Percentiles rank a stretch among this genome's conserved stretches.
Conservation (phyloP, 2,329 filamentous ascomycete species). For the Aspergillus clavatus region DNA sequence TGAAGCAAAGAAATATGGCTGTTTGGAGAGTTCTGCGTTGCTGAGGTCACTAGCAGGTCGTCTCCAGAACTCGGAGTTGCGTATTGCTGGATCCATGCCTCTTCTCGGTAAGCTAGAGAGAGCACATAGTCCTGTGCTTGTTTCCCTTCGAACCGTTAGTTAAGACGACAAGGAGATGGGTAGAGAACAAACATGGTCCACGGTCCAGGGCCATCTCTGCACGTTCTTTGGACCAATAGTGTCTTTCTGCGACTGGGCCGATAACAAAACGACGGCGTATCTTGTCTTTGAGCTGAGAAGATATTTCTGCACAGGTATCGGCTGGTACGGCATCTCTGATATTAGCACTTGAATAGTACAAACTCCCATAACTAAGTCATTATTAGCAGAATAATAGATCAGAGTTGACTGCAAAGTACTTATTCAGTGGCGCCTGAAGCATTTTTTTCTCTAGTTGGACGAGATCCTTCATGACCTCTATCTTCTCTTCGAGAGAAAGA, state of each 20-base stretch:
- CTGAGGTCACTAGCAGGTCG: constrained; percentile 20
- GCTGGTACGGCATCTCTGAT: constrained; percentile 27
- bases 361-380: constrained; percentile 31
- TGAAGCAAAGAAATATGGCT: constrained; percentile 31
- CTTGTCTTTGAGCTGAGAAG: constrained; percentile 26
- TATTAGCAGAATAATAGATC: too few species aligned
- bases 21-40: constrained; percentile 24
- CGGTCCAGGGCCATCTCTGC: constrained; percentile 32
- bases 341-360: constrained; percentile 35
- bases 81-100: constrained; percentile 31
- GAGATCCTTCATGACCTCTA: constrained; percentile 27
- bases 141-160: constrained; percentile 24
- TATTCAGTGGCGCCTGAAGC: constrained; percentile 30
- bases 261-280: constrained; percentile 33
- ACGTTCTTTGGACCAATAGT: constrained; percentile 35
- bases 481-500: constrained; percentile 18
- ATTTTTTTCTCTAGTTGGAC: constrained; percentile 36
- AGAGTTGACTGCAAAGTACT: too few species aligned
- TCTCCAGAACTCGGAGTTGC: constrained; percentile 19
- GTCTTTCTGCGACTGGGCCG: constrained; percentile 32
- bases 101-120: constrained; percentile 31
- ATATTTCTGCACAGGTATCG: constrained; percentile 22
- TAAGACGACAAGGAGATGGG: constrained; percentile 2
- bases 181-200: constrained; percentile 36
- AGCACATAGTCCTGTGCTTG: constrained; percentile 28